phyloP scores from a whole-genome alignment of 139 green algal genomes.

The Chlamydomonas sp. region DNA sequence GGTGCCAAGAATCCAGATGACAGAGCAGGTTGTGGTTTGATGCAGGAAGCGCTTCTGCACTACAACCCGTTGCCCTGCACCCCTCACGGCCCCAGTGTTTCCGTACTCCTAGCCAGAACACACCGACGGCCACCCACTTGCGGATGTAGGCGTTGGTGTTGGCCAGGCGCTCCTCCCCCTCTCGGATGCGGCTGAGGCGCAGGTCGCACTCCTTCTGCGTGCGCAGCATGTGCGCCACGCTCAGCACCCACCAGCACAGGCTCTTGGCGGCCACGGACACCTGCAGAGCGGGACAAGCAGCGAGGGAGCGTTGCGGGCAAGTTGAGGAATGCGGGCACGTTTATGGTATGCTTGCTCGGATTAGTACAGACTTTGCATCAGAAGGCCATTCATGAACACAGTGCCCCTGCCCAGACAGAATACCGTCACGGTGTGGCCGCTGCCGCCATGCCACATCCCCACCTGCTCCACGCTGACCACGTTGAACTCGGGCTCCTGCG shows the following conservation, averaged over 20 bases:
- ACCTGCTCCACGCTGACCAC: slow-evolving; percentile 51
- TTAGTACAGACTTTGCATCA: no score
- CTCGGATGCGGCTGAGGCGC: slow-evolving; percentile 28
- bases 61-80: no score
- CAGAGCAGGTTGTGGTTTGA: not conserved
- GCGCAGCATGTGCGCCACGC: slow-evolving; percentile 42
- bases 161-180: slow-evolving; percentile 49
- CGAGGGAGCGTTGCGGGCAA: no score
- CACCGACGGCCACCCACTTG: not conserved
- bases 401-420: not conserved
- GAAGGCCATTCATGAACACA: not conserved
- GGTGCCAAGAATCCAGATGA: no score
- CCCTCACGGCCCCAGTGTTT: no score
- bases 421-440: not conserved
- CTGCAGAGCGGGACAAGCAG: not conserved
- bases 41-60: not conserved
- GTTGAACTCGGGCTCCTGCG: slow-evolving; percentile 58
- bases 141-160: slow-evolving; percentile 36
- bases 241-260: slow-evolving; percentile 57
- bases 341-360: no score
- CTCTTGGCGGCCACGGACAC: slow-evolving; percentile 46
- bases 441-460: not conserved
- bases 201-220: slow-evolving; percentile 45
- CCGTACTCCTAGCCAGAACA: no score
- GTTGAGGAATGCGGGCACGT: no score